Percentiles rank a stretch among this genome's conserved stretches.
phyloP scores from a whole-genome alignment of 805 yeast species.

The Candida dendrica region DNA sequence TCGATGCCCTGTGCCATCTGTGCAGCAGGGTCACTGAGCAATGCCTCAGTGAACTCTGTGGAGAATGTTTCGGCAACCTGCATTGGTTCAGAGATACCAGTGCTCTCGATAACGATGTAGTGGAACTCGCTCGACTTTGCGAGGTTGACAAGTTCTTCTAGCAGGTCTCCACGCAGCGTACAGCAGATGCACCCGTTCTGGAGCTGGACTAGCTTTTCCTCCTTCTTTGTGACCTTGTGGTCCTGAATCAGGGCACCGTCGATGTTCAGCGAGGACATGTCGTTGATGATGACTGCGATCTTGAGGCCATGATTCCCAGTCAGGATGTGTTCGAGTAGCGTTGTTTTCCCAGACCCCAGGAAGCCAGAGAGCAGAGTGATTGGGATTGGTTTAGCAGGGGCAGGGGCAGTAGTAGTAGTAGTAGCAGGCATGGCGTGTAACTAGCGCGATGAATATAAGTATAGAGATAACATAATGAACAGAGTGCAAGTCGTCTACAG shows the following conservation, averaged over 20 bases:
- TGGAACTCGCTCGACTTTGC: conserved; percentile 29
- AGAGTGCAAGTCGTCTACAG: too few relatives aligned
- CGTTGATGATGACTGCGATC: conserved; percentile 41
- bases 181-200: conserved; percentile 46
- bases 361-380: conserved; percentile 41
- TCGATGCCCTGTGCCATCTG: conserved; percentile 17
- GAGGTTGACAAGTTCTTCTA: conserved; percentile 33
- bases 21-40: conserved; percentile 12
- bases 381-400: conserved; percentile 27
- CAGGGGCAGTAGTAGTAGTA: not conserved
- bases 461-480: too few relatives aligned
- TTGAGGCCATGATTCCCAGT: conserved; percentile 32
- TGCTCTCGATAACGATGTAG: conserved; percentile 38
- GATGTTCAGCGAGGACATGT: conserved; percentile 35
- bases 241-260: conserved; percentile 34
- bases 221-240: conserved; percentile 32
- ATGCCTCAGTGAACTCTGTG: conserved; percentile 30
- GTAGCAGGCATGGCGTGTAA: too few relatives aligned
- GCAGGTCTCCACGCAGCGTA: conserved; percentile 37
- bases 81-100: conserved; percentile 44
- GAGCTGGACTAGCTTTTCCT: conserved; percentile 37
- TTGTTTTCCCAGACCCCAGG: conserved; percentile 40
- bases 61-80: conserved; percentile 44
- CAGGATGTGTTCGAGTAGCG: conserved; percentile 35
- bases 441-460: too few relatives aligned